phyloP scores from a whole-genome alignment of 345 rosid species.

The Hibiscus trionum region DNA sequence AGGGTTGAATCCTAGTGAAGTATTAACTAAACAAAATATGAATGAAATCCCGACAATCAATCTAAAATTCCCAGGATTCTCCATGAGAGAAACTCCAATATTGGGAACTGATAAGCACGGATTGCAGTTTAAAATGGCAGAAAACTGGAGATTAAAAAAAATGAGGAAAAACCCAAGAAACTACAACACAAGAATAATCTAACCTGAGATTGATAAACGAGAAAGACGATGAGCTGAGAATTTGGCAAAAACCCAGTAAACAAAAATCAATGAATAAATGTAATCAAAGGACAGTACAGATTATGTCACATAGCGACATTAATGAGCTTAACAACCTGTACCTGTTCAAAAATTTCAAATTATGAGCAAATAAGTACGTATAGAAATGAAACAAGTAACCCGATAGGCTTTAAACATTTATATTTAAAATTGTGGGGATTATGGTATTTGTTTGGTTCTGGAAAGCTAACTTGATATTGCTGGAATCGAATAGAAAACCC shows the following conservation, averaged over 20 bases:
- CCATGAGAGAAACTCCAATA: background rate
- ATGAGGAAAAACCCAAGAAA: background rate
- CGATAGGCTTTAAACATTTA: background rate
- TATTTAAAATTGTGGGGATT: background rate
- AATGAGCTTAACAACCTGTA: background rate
- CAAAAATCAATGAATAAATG: background rate
- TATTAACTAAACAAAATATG: background rate
- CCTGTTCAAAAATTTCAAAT: background rate
- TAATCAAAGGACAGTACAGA: background rate
- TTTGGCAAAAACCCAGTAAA: background rate
- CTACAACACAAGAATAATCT: background rate
- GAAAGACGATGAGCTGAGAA: background rate
- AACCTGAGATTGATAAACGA: slow-evolving; percentile 1
- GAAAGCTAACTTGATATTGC: too few relatives aligned
- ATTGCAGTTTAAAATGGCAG: background rate
- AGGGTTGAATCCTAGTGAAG: slow-evolving; percentile 1
- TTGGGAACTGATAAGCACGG: background rate
- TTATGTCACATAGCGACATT: background rate
- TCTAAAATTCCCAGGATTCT: slow-evolving; percentile 3
- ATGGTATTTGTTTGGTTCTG: background rate
- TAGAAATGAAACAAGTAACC: background rate
- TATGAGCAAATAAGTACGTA: background rate
- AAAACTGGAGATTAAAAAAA: background rate
- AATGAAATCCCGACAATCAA: background rate
- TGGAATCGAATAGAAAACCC: background rate